Conservation (phyloP, 768 basidiomycete genomes). For the Tylopilus sp. region DNA sequence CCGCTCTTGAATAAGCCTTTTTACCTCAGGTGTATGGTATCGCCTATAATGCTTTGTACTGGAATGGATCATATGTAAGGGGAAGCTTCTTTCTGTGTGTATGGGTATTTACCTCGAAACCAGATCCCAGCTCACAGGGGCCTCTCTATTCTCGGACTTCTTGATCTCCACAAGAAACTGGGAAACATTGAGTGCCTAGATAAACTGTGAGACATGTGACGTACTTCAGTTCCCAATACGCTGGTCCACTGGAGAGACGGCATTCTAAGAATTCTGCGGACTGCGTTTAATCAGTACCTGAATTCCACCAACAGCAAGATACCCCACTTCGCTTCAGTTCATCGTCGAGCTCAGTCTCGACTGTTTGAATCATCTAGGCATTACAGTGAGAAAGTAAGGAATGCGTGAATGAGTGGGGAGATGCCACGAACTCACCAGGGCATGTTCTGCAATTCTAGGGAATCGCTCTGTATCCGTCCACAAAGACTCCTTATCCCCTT, state of each 20-base stretch:
- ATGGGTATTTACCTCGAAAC: constrained; percentile 52
- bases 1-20: constrained; percentile 60
- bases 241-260: constrained; percentile 72
- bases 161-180: constrained; percentile 82
- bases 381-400: not conserved
- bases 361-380: constrained; percentile 57
- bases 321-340: constrained; percentile 63
- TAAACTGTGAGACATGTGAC: not conserved
- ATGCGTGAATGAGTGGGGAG: not conserved
- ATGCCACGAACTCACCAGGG: constrained; percentile 45
- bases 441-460: constrained; percentile 53
- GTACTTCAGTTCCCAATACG: constrained; percentile 68
- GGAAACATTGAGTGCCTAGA: not conserved
- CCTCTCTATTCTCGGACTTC: constrained; percentile 45
- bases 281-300: constrained; percentile 33
- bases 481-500: constrained; percentile 64
- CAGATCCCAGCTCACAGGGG: constrained; percentile 56
- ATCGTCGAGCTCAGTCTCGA: constrained; percentile 68
- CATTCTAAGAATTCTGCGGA: constrained; percentile 67
- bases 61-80: constrained; percentile 4
- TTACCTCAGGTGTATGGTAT: constrained; percentile 72
- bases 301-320: constrained; percentile 9
- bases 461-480: constrained; percentile 60
- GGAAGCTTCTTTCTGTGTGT: not conserved
- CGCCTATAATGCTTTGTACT: constrained; percentile 73